Percentiles rank a stretch among this genome's conserved stretches.
Conservation (phyloP, 2,329 filamentous ascomycete species). For the Cryphonectria naterciae region DNA sequence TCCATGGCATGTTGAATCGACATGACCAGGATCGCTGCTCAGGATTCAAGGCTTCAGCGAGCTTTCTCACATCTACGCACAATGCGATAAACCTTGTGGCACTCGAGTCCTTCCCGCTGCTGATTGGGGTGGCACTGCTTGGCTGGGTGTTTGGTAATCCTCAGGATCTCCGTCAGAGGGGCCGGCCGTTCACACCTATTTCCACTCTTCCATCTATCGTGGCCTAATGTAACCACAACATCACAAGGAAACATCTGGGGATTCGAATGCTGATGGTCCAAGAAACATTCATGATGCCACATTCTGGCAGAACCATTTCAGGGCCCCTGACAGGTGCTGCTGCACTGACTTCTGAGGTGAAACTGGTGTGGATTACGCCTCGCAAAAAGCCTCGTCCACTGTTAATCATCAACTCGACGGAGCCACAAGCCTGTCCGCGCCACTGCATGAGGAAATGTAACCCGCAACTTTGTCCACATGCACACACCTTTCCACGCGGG, state of each 20-base stretch:
- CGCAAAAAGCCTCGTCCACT: constrained; percentile 26
- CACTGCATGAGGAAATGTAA: constrained; percentile 19
- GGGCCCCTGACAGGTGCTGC: background rate
- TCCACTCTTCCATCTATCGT: background rate
- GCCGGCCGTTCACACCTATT: background rate
- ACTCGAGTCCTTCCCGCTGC: background rate
- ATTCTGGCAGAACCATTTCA: background rate
- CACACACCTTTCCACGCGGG: background rate
- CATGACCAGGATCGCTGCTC: background rate
- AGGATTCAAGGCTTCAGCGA: background rate
- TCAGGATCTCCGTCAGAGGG: background rate
- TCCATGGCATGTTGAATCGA: background rate
- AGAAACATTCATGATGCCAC: background rate
- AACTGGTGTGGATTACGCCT: constrained; percentile 18
- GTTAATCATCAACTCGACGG: constrained; percentile 15
- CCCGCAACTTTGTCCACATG: constrained; percentile 16
- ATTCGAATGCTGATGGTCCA: background rate
- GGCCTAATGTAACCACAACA: background rate
- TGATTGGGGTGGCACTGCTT: background rate
- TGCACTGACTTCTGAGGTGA: background rate
- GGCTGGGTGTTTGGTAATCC: background rate
- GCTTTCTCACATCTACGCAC: background rate
- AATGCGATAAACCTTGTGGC: background rate
- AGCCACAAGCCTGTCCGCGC: constrained; percentile 21
- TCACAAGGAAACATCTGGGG: background rate